Evolutionary conservation across 164 flowering plant species (phyloP), one percentile per base, ranked within the genome.

Genomic region (Vitis amurensis): DNA sequence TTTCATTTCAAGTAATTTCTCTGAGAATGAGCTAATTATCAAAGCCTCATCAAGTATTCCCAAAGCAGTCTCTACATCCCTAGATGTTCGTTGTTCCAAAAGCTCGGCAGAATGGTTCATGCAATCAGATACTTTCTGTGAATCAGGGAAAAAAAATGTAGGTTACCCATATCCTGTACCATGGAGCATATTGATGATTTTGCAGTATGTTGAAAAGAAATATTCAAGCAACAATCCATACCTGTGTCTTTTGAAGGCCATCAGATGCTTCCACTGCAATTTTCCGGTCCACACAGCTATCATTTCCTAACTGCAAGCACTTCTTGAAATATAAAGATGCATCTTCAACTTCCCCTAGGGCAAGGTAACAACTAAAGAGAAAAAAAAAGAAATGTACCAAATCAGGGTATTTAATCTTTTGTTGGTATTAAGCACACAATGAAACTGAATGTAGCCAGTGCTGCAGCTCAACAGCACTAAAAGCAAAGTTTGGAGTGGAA

Each of bases 1-100:
- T 81, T 92, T 96, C 88, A 88, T 84, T 81, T 87, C 82, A 72
- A 92, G 72, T 63, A 96, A 75, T 68, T 65, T 86, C 68, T 93
- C 99, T 9, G 97, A 89, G 70, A 78, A 79, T 44, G 87, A 76
- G 77, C 99, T 85, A 50, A 87, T 84, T 50, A 81, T 66, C 76
- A 93, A 71, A 66, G 86, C 97, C 66, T 90, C 86, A 7, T 71
- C 59, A 77, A 88, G 81, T 14, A 75, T 66, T 67, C 67, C 78
- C 75, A 96, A 79, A 30, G 91, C 92, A 69, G 16, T 69, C 50
- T 61, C 71, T 51, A 89, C 85, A 63, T 85, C 88, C 72, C 71
- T 77, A 59, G 78, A 63, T 73, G 89, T 83, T 76, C 74, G 82
- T 69, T 72, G 70, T 30, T 76, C 84, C 80, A 91, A 65, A 73